These are phyloP conservation scores for Paratinospora sagittata DNA, from an alignment of 164 flowering plant genomes.

Conservation along the genomic window DNA sequence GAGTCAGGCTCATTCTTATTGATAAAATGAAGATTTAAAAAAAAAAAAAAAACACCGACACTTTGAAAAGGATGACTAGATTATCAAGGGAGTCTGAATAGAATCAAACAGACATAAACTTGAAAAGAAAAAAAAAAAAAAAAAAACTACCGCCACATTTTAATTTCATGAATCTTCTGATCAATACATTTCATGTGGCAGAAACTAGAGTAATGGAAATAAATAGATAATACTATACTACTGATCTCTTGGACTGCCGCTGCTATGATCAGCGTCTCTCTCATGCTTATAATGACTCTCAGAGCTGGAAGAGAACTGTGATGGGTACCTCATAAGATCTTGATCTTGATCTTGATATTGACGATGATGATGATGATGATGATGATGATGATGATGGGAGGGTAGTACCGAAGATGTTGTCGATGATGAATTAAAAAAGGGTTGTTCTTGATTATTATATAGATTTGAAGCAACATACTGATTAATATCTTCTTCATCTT, in stretches of 20 bases:
- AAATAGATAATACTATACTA: slow-evolving; percentile 1
- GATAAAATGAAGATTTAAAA: too few species aligned
- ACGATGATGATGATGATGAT: too few species aligned
- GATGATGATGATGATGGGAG: too few species aligned
- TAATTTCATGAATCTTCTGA: background rate
- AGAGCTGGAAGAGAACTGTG: slow-evolving; percentile 20
- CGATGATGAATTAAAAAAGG: slow-evolving; percentile 18
- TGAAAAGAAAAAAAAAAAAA: too few species aligned
- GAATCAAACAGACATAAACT: too few species aligned
- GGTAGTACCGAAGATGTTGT: slow-evolving; percentile 10
- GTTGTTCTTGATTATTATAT: slow-evolving; percentile 9
- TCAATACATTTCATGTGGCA: background rate
- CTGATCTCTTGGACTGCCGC: slow-evolving; percentile 12
- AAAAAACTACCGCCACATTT: background rate
- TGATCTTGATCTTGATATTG: too few species aligned
- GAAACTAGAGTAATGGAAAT: background rate
- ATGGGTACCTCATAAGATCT: slow-evolving; percentile 6
- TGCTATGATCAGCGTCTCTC: slow-evolving; percentile 9
- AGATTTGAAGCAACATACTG: slow-evolving; percentile 14
- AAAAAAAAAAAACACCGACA: too few species aligned
- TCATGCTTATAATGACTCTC: slow-evolving; percentile 17
- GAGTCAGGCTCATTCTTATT: too few species aligned
- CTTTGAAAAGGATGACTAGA: too few species aligned
- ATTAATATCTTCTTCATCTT: slow-evolving; percentile 21
- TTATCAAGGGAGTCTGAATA: too few species aligned